Percentiles rank a stretch among this genome's conserved stretches.
These are phyloP conservation scores for Ajuga chamaepitys DNA, from an alignment of 257 asterid genomes.

Conservation along the genomic window DNA sequence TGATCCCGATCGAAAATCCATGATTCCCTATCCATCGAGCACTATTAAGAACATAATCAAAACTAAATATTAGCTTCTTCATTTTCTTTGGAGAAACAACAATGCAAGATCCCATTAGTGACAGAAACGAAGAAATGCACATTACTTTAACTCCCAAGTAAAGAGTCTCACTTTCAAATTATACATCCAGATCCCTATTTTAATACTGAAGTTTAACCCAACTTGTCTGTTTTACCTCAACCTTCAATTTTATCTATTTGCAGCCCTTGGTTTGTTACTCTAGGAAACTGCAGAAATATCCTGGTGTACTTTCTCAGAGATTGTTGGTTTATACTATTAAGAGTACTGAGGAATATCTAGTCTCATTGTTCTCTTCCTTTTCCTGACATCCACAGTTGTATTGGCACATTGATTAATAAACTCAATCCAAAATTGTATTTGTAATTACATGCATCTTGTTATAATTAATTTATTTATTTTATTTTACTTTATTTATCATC, in stretches of 20 bases:
- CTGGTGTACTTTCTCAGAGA: background rate
- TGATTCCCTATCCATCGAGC: conserved; percentile 99
- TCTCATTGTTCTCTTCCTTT: background rate
- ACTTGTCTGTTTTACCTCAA: background rate
- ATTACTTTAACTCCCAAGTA: background rate
- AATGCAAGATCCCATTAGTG: background rate
- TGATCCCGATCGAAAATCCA: conserved; percentile 95
- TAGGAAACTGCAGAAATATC: background rate
- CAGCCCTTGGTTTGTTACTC: background rate
- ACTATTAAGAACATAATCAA: conserved; percentile 34
- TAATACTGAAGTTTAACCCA: background rate
- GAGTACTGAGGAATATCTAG: background rate
- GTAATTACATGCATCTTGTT: background rate
- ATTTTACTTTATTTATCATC: background rate
- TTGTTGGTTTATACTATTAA: background rate
- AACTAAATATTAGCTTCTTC: background rate
- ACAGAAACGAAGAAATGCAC: background rate
- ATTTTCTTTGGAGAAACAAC: background rate
- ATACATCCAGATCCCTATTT: background rate
- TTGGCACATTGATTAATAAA: background rate
- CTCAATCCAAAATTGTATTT: background rate
- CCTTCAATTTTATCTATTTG: background rate
- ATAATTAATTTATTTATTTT: background rate
- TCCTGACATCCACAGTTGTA: background rate
- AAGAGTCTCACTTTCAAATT: background rate